Conservation (phyloP, 495 filamentous ascomycete species). For the Aspergillus campestris region DNA sequence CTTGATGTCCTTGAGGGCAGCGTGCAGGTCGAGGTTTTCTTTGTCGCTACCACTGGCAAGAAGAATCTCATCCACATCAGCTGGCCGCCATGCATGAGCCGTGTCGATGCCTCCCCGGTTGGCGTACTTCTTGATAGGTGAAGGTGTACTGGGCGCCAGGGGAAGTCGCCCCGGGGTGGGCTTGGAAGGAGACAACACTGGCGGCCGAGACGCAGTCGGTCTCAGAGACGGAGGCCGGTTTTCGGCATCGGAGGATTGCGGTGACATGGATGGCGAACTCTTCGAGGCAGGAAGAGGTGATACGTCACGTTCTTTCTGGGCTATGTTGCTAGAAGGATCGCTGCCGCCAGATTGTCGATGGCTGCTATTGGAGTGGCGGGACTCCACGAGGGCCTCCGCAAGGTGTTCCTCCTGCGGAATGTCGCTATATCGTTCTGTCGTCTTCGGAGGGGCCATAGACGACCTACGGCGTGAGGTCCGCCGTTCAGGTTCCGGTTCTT, state of each 20-base stretch:
- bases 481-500: slow-evolving; percentile 14
- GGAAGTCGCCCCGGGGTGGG: slow-evolving; percentile 33
- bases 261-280: slow-evolving; percentile 51
- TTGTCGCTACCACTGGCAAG: slow-evolving; percentile 37
- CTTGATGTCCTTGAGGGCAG: slow-evolving; percentile 37
- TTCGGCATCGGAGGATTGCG: slow-evolving; percentile 73
- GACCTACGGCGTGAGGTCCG: slow-evolving; percentile 18
- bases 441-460: slow-evolving; percentile 33
- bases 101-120: slow-evolving; percentile 49
- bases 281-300: slow-evolving; percentile 26
- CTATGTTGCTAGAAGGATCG: neutral
- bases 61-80: slow-evolving; percentile 60
- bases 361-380: slow-evolving; percentile 11
- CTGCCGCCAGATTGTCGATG: slow-evolving; percentile 5
- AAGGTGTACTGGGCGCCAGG: slow-evolving; percentile 50
- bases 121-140: slow-evolving; percentile 57
- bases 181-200: slow-evolving; percentile 32
- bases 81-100: slow-evolving; percentile 58
- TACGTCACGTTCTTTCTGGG: slow-evolving; percentile 13
- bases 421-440: slow-evolving; percentile 36
- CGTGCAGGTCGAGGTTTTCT: slow-evolving; percentile 45
- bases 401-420: slow-evolving; percentile 34
- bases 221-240: slow-evolving; percentile 64
- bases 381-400: slow-evolving; percentile 22
- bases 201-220: slow-evolving; percentile 30